A percentile compares a stretch with the other conserved stretches of the same genome.
Conservation (phyloP, 352 stramenopile species). For the Globisporangium abappressorium region DNA sequence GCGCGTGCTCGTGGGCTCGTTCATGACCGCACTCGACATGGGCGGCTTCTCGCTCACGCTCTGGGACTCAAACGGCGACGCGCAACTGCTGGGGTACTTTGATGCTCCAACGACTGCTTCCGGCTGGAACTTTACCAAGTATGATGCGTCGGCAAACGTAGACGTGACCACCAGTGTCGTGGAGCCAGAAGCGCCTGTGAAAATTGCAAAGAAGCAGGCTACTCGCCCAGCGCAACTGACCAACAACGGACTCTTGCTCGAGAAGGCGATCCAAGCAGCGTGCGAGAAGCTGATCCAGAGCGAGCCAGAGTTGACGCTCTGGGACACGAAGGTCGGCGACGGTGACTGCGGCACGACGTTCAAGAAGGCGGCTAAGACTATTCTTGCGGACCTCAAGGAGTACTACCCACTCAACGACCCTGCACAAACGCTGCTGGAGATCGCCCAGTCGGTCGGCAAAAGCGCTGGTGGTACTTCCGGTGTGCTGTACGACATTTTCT, state of each 20-base stretch:
- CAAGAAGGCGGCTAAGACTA: slow-evolving; percentile 86
- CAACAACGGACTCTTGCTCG: slow-evolving; percentile 32
- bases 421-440: slow-evolving; percentile 46
- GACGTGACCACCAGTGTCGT: slow-evolving; percentile 29
- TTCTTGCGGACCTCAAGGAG: slow-evolving; percentile 62
- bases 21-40: slow-evolving; percentile 99
- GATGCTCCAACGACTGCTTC: slow-evolving; percentile 57
- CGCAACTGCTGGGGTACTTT: slow-evolving; percentile 48
- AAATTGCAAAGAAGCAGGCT: slow-evolving; percentile 26
- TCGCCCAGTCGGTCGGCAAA: slow-evolving; percentile 60
- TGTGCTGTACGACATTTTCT: slow-evolving; percentile 94
- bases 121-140: slow-evolving; percentile 65
- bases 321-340: slow-evolving; percentile 96
- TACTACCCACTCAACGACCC: slow-evolving; percentile 67
- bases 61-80: slow-evolving; percentile 75
- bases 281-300: slow-evolving; percentile 79
- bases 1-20: slow-evolving; percentile 90
- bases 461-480: slow-evolving; percentile 94
- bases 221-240: slow-evolving; percentile 44
- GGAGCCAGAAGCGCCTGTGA: slow-evolving; percentile 21
- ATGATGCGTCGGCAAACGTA: slow-evolving; percentile 30
- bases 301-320: slow-evolving; percentile 91
- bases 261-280: slow-evolving; percentile 66
- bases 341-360: slow-evolving; percentile 97
- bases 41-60: slow-evolving; percentile 91